A percentile compares a stretch with the other conserved stretches of the same genome.
These are phyloP conservation scores for Erysimum cheiri DNA, from an alignment of 441 rosid species.

Conservation along the genomic window DNA sequence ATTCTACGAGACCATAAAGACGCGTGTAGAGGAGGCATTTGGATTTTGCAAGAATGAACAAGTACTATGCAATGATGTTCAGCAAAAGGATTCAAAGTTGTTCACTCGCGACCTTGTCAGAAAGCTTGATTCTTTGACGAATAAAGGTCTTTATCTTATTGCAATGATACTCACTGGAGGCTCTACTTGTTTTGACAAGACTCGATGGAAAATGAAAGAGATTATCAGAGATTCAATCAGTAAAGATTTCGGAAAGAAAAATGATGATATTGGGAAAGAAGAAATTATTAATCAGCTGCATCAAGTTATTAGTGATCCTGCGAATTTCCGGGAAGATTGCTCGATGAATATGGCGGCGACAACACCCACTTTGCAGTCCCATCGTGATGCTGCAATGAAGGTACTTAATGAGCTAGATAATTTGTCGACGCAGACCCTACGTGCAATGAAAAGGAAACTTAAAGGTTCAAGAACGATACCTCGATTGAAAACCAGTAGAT, in stretches of 20 bases:
- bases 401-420: conserved; percentile 61
- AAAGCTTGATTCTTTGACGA: conserved; percentile 65
- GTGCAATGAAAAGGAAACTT: conserved; percentile 78
- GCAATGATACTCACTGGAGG: conserved; percentile 57
- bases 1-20: conserved; percentile 63
- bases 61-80: conserved; percentile 36
- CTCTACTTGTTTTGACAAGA: conserved; percentile 55
- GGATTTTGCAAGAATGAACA: conserved; percentile 46
- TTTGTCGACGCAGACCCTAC: conserved; percentile 58
- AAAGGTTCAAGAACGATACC: conserved; percentile 54
- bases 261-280: conserved; percentile 33
- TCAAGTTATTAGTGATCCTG: conserved; percentile 58
- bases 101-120: conserved; percentile 45
- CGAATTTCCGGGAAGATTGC: conserved; percentile 53
- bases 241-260: conserved; percentile 35
- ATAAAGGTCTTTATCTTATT: conserved; percentile 63
- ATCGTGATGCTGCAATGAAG: conserved; percentile 50
- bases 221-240: conserved; percentile 55
- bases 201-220: conserved; percentile 64
- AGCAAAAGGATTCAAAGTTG: conserved; percentile 41
- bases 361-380: conserved; percentile 48
- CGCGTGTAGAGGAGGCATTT: conserved; percentile 66
- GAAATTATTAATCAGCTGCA: conserved; percentile 49
- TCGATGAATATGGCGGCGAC: conserved; percentile 35
- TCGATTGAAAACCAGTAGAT: conserved; percentile 42